phyloP scores from a whole-genome alignment of 129 eudicot species.

The Chrysanthemum seticuspe region DNA sequence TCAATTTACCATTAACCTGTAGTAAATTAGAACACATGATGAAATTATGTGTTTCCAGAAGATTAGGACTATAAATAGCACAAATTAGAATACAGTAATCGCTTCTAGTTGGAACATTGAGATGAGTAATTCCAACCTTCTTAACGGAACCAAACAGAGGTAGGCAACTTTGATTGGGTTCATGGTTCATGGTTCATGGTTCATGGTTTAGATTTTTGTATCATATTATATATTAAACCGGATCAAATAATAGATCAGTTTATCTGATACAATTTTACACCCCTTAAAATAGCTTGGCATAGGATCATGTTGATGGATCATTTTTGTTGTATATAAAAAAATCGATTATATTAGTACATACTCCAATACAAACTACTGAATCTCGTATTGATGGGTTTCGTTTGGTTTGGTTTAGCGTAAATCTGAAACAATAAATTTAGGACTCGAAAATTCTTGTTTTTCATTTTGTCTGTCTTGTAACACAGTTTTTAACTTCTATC shows the following conservation, averaged over 20 bases:
- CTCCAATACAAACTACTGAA: not conserved
- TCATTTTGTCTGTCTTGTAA: not conserved
- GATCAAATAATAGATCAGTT: not conserved
- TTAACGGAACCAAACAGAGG: too few species aligned
- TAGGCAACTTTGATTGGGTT: not conserved
- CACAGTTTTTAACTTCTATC: slow-evolving; percentile 16
- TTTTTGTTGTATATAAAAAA: not conserved
- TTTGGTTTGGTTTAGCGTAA: not conserved
- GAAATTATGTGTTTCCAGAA: not conserved
- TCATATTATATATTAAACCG: too few species aligned
- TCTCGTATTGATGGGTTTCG: not conserved
- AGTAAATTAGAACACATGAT: not conserved
- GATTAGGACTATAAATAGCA: not conserved
- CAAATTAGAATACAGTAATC: not conserved
- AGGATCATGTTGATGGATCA: not conserved
- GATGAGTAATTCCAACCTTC: not conserved
- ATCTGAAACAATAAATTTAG: too few species aligned
- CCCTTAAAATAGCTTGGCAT: not conserved
- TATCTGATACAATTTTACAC: not conserved
- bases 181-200: not conserved
- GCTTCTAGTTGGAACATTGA: not conserved
- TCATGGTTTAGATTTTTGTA: not conserved
- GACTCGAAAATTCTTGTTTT: not conserved
- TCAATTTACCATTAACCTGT: not conserved
- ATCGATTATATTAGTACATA: not conserved